Conservation (phyloP, 345 rosid species). For the Rhizophora apiculata region DNA sequence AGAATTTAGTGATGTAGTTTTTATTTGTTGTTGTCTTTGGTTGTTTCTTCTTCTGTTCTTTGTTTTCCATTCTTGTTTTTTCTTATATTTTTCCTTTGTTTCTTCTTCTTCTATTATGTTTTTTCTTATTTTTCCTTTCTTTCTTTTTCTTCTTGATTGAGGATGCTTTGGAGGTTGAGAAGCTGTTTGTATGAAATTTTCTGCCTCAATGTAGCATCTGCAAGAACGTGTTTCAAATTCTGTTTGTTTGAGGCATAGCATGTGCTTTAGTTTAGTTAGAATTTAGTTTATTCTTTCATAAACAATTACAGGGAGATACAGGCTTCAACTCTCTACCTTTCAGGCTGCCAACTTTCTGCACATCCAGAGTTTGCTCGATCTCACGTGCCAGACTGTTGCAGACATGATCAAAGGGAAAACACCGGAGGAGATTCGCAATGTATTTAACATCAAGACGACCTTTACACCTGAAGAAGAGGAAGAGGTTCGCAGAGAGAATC, state of each 20-base stretch:
- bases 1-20: no score
- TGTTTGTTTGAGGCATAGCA: neutral
- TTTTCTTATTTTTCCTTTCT: no score
- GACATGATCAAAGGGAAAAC: constrained; percentile 22
- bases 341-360: constrained; percentile 26
- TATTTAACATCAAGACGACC: constrained; percentile 17
- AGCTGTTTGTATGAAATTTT: no score
- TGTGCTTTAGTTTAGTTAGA: neutral
- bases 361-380: constrained; percentile 24
- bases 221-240: neutral
- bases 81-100: no score
- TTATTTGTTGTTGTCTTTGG: no score
- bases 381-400: constrained; percentile 26
- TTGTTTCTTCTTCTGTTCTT: no score
- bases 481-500: constrained; percentile 27
- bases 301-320: neutral
- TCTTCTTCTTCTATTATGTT: no score
- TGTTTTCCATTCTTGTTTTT: no score
- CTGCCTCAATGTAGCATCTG: no score
- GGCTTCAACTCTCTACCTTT: neutral
- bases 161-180: no score
- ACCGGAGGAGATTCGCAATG: constrained; percentile 20
- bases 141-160: no score
- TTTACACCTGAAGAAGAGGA: constrained; percentile 22
- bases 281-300: neutral